A percentile compares a stretch with the other conserved stretches of the same genome.
Evolutionary conservation across 2,329 filamentous ascomycete species (phyloP).

Genomic region (Clonostachys solani): DNA sequence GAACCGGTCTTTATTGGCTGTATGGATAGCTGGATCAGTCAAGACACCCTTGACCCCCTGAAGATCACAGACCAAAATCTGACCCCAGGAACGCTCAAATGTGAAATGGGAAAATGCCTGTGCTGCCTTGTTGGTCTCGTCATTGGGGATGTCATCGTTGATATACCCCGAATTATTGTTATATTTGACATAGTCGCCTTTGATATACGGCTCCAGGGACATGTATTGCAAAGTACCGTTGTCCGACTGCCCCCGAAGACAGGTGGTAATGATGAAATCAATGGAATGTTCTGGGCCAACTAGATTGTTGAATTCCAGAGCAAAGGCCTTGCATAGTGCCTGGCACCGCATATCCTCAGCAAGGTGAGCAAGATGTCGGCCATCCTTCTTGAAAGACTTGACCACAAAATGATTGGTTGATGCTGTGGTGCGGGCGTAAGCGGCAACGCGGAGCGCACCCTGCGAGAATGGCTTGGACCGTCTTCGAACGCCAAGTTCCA

Average conservation of each 20-base stretch:
- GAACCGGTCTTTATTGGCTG: slow-evolving; percentile 22
- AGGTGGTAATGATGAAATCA: slow-evolving; percentile 25
- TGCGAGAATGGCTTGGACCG: slow-evolving; percentile 22
- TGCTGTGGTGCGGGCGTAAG: slow-evolving; percentile 21
- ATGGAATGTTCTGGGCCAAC: slow-evolving; percentile 13
- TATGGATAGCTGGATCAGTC: slow-evolving; percentile 31
- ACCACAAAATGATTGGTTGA: slow-evolving; percentile 23
- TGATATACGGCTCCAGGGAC: slow-evolving; percentile 27
- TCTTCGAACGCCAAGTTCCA: slow-evolving; percentile 22
- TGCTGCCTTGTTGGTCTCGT: slow-evolving; percentile 18
- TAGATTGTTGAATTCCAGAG: slow-evolving; percentile 31
- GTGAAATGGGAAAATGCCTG: slow-evolving; percentile 37
- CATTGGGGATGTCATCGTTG: slow-evolving; percentile 11
- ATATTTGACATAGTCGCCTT: slow-evolving; percentile 30
- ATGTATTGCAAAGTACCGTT: slow-evolving; percentile 9
- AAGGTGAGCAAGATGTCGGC: slow-evolving; percentile 18
- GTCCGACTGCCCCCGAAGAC: slow-evolving; percentile 12
- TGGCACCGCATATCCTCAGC: slow-evolving; percentile 31
- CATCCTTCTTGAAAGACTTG: slow-evolving; percentile 21
- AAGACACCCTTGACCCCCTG: slow-evolving; percentile 27
- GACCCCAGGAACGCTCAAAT: slow-evolving; percentile 29
- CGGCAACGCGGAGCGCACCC: slow-evolving; percentile 23
- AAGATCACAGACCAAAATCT: slow-evolving; percentile 25
- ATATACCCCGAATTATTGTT: slow-evolving; percentile 26
- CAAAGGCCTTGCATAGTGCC: slow-evolving; percentile 31